Conservation (phyloP, 805 yeast species). For the Candida krabiensis region DNA sequence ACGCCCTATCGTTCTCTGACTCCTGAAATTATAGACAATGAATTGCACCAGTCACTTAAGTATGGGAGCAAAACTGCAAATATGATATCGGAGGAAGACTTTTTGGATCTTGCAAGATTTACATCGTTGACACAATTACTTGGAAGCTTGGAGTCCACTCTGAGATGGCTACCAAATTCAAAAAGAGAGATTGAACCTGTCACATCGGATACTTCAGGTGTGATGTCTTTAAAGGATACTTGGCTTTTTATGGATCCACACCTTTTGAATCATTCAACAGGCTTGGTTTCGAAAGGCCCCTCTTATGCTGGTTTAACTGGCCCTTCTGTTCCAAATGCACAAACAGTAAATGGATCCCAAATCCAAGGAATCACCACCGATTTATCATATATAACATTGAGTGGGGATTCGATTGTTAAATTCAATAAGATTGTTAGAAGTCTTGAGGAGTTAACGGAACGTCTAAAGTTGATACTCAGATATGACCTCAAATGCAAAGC, state of each 20-base stretch:
- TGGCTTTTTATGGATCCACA: slow-evolving; percentile 30
- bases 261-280: not conserved
- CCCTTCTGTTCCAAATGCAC: not conserved
- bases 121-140: slow-evolving; percentile 53
- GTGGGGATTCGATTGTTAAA: slow-evolving; percentile 27
- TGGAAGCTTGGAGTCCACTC: slow-evolving; percentile 55
- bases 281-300: not conserved
- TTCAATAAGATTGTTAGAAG: slow-evolving; percentile 38
- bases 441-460: slow-evolving; percentile 37
- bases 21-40: slow-evolving; percentile 22
- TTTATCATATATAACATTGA: slow-evolving; percentile 25
- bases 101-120: slow-evolving; percentile 52
- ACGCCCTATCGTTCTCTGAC: slow-evolving; percentile 14
- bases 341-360: slow-evolving; percentile 7
- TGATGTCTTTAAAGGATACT: slow-evolving; percentile 27
- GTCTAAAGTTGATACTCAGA: slow-evolving; percentile 49
- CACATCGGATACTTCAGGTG: slow-evolving; percentile 10
- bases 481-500: slow-evolving; percentile 57
- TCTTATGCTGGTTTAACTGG: slow-evolving; percentile 1
- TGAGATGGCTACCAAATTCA: slow-evolving; percentile 59
- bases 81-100: slow-evolving; percentile 44
- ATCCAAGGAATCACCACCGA: not conserved
- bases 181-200: slow-evolving; percentile 37
- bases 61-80: slow-evolving; percentile 24
- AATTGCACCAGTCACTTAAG: slow-evolving; percentile 28